Conservation (phyloP, 331 rosid genomes). For the Cucumis variabilis region DNA sequence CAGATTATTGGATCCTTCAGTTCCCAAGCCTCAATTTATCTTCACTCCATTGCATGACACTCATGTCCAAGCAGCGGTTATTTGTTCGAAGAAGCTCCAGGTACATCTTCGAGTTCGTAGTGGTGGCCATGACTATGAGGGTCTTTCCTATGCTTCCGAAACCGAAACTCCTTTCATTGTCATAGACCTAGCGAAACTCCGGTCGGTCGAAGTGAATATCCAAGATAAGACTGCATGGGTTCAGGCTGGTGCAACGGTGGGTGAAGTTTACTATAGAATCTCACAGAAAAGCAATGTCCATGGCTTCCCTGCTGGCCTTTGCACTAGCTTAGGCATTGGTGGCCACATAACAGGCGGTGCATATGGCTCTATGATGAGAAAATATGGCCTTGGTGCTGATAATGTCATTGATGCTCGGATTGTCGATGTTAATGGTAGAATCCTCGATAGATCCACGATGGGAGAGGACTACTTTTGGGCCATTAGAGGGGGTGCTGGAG, state of each 20-base stretch:
- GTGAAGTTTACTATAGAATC: constrained; percentile 54
- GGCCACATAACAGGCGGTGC: constrained; percentile 63
- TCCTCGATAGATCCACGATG: constrained; percentile 70
- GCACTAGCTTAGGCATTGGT: constrained; percentile 48
- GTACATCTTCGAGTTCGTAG: constrained; percentile 52
- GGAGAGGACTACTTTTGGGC: constrained; percentile 96
- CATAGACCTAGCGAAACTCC: constrained; percentile 48
- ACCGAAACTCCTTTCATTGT: constrained; percentile 43
- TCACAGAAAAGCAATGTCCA: constrained; percentile 41
- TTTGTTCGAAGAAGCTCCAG: constrained; percentile 46
- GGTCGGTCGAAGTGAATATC: constrained; percentile 34
- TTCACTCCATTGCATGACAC: constrained; percentile 43
- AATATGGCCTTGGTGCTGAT: constrained; percentile 57
- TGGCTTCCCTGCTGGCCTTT: constrained; percentile 51
- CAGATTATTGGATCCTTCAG: constrained; percentile 30
- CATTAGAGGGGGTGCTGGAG: constrained; percentile 89
- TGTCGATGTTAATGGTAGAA: constrained; percentile 58
- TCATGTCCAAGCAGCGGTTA: constrained; percentile 50
- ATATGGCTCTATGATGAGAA: constrained; percentile 55
- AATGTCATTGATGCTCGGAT: constrained; percentile 52
- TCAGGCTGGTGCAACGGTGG: constrained; percentile 53
- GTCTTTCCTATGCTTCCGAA: constrained; percentile 50
- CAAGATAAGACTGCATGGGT: constrained; percentile 48
- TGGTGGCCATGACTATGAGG: constrained; percentile 68
- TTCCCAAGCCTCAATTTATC: constrained; percentile 42